phyloP scores from a whole-genome alignment of 2,329 filamentous ascomycete species.

The Sporothrix protearum region DNA sequence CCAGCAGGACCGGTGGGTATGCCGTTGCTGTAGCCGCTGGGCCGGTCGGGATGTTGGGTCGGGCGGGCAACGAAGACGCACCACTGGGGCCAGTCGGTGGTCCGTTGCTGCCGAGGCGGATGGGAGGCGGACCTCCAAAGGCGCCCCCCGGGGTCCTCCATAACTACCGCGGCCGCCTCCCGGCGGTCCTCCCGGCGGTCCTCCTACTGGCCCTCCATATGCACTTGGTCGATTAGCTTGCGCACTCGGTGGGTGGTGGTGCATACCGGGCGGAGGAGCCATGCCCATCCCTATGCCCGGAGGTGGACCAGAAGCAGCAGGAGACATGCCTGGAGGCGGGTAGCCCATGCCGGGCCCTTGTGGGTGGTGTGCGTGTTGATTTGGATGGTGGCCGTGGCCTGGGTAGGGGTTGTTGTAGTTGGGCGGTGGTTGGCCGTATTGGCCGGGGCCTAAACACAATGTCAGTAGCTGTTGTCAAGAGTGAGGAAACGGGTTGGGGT shows the following conservation, averaged over 20 bases:
- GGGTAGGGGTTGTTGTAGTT: slow-evolving; percentile 69
- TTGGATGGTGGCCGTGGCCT: slow-evolving; percentile 40
- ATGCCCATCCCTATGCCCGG: slow-evolving; percentile 83
- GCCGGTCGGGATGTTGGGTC: slow-evolving; percentile 48
- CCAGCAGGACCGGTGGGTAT: slow-evolving; percentile 29
- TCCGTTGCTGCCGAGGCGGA: slow-evolving; percentile 70
- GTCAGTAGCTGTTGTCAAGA: background rate
- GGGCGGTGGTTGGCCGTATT: slow-evolving; percentile 67
- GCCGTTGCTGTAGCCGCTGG: slow-evolving; percentile 24
- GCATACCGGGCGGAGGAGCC: slow-evolving; percentile 71
- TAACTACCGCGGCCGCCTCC: background rate
- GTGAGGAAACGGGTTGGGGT: background rate
- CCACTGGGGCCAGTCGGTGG: slow-evolving; percentile 21
- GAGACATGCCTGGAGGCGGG: slow-evolving; percentile 75
- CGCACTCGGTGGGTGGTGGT: slow-evolving; percentile 59
- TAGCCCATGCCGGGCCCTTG: slow-evolving; percentile 67
- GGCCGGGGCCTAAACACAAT: slow-evolving; percentile 31
- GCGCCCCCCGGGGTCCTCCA: slow-evolving; percentile 54
- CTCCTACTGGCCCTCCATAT: slow-evolving; percentile 53
- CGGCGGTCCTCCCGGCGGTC: background rate
- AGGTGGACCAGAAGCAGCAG: slow-evolving; percentile 43
- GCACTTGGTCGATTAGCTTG: slow-evolving; percentile 64
- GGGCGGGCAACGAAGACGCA: slow-evolving; percentile 26
- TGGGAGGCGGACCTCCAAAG: slow-evolving; percentile 82
- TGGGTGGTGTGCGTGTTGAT: slow-evolving; percentile 23